Conservation (phyloP, 192 early-diverging fungal genomes). For the Geranomyces variabilis region DNA sequence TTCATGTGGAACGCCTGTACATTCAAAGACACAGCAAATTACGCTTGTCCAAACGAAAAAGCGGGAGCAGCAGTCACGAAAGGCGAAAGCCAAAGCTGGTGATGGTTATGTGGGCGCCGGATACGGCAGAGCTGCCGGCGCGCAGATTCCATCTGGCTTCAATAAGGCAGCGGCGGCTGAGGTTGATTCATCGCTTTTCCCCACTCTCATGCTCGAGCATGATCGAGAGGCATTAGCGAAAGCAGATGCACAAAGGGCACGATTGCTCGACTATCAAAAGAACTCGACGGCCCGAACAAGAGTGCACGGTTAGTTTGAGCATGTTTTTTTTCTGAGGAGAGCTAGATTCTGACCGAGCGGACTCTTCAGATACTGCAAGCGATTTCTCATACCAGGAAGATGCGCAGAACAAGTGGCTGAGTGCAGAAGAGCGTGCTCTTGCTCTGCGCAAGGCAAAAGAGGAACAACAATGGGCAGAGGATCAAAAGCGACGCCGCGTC, state of each 20-base stretch:
- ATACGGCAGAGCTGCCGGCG: constrained; percentile 40
- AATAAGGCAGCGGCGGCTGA: neutral
- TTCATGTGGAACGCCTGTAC: constrained; percentile 44
- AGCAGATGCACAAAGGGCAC: constrained; percentile 45
- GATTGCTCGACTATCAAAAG: constrained; percentile 48
- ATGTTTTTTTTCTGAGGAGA: neutral
- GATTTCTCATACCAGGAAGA: constrained; percentile 49
- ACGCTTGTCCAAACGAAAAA: constrained; percentile 32
- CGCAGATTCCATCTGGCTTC: constrained; percentile 23
- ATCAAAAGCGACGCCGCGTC: constrained; percentile 45
- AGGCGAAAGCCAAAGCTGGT: constrained; percentile 23
- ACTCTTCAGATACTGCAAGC: constrained; percentile 43
- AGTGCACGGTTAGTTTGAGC: constrained; percentile 53
- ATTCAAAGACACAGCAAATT: constrained; percentile 44
- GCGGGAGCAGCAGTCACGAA: neutral
- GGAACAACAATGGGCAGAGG: constrained; percentile 41
- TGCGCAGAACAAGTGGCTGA: constrained; percentile 50
- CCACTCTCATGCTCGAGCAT: constrained; percentile 39
- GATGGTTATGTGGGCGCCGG: constrained; percentile 31
- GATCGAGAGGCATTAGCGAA: constrained; percentile 32
- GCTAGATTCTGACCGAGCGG: no score
- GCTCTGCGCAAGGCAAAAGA: constrained; percentile 46
- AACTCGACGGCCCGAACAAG: constrained; percentile 47
- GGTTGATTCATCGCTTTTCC: constrained; percentile 25
- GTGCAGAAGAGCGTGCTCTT: constrained; percentile 49